Evolutionary conservation across 1,139 yeast species (phyloP), one percentile per base, ranked within the genome.

Genomic region (Meyerozyma carpophila): DNA sequence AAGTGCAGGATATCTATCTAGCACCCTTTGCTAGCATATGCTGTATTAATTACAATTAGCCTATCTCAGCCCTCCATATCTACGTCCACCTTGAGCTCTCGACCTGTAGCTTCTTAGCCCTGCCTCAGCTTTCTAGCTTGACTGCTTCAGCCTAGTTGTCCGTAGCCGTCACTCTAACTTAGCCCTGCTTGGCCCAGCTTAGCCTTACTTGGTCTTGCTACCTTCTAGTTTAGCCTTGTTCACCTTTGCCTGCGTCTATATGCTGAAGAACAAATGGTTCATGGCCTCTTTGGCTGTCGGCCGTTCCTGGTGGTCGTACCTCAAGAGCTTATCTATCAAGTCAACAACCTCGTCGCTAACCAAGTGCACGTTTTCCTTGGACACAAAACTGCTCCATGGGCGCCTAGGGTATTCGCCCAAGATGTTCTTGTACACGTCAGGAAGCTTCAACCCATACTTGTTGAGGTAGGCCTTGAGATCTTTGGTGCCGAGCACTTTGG

Each of bases 221-320:
- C 4, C 8, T 5, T 21, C 24, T n/a, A n/a, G 8, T 5, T 8
- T 21, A 21, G 24, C 6, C 24, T 20, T 20, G n/a, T n/a, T n/a
- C n/a, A n/a, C n/a, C 18, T 16, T 16, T 16, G 18, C 18, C 18
- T 16, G 18, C 28, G 28, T 26, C 25, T 34, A 34, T 34, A 34
- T 34, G n/a, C 31, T 18, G 28, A 52, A 52, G 39, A 50, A 52
- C 5, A 47, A 42, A 65, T 94, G 98, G 14, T 69, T 81, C 95
- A 94, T 84, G 20, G 98, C 97, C 65, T 94, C 98, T 62, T 78
- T 77, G 3, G 98, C 98, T 9, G 98, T 93, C 46, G 91, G 75
- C 57, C 99, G 80, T 61, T 86, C 91, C 61, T 90, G 96, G 61
- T 94, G 99, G 61, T 94, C 98, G 59, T 90, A 94, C 49, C 89